Base-by-base conservation (phyloP, 768 basidiomycete genomes). In the Gloeophyllum trabeum region DNA sequence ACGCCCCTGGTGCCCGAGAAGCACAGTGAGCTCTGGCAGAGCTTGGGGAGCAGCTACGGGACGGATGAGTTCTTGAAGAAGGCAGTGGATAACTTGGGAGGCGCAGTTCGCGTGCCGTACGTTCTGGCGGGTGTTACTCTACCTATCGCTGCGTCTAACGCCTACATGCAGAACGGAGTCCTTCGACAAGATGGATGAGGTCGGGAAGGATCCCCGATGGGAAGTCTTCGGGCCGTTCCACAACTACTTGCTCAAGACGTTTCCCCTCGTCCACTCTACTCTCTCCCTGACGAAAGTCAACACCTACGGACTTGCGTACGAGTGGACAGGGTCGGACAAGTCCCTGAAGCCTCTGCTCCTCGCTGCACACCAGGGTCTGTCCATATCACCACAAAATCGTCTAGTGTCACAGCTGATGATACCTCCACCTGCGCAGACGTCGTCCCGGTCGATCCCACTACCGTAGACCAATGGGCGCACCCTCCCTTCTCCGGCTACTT, bases 401-500 rank as follows among this genome's bases (percentile, higher is more conserved):
- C n/a, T n/a, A n/a, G n/a, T n/a, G n/a, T n/a, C n/a, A n/a, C n/a
- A n/a, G n/a, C n/a, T 24, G 22, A 35, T 24, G 20, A 32, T 41
- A 5, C 16, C 36, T 39, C n/a, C 35, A 16, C 16, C 21, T 16
- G n/a, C 32, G 13, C 26, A 79, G 81, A 84, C 48, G 80, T 82
- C 4, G 81, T 84, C 4, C 81, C 81, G 4, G 81, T 81, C 5
- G 66, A 75, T 19, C 66, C 70, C 2, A 60, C 62, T 3, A 79
- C 79, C 0, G 58, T 71, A 16, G 65, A 67, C 45, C 56, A 70
- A 44, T 84, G 81, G 81, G 65, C 54, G 4, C 50, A 77, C 43
- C 76, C 78, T 3, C 76, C 80, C 2, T 83, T 74, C 52, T 78
- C 75, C 21, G 81, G 81, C 0, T 53, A 68, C 43, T 79, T 65